Conservation (phyloP, 73 alveolate species). For the Paramecium pentaurelia region DNA sequence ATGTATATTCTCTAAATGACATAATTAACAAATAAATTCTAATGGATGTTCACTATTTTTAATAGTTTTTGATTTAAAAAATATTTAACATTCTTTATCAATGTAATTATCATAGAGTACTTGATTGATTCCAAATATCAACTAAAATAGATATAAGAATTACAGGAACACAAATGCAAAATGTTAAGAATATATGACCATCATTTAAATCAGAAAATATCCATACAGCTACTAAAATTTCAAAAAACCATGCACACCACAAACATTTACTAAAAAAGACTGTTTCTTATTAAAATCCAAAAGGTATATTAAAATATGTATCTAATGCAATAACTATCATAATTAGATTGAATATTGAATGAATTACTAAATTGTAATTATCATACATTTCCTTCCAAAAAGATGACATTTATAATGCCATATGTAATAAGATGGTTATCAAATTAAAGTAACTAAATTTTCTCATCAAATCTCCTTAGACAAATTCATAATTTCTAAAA, state of each 20-base stretch:
- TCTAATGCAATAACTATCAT: not conserved
- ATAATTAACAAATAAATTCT: not conserved
- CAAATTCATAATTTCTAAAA: constrained; percentile 2
- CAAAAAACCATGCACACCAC: not conserved
- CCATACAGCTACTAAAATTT: not conserved
- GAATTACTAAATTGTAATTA: not conserved
- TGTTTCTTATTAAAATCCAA: not conserved
- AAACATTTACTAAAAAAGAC: not conserved
- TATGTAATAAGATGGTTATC: not conserved
- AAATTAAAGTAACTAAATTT: not conserved
- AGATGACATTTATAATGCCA: not conserved
- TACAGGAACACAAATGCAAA: not conserved
- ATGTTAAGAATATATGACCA: not conserved
- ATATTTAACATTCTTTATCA: not conserved
- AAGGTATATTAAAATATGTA: not conserved
- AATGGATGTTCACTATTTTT: not conserved
- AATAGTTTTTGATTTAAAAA: not conserved
- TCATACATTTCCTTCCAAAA: not conserved
- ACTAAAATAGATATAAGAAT: not conserved
- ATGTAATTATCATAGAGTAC: not conserved
- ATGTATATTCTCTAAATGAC: not conserved
- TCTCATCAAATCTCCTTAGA: not conserved
- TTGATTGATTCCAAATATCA: not conserved
- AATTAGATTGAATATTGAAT: not conserved
- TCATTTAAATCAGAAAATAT: not conserved